phyloP scores from a whole-genome alignment of 192 early-diverging fungal genomes.

The Geranomyces variabilis region DNA sequence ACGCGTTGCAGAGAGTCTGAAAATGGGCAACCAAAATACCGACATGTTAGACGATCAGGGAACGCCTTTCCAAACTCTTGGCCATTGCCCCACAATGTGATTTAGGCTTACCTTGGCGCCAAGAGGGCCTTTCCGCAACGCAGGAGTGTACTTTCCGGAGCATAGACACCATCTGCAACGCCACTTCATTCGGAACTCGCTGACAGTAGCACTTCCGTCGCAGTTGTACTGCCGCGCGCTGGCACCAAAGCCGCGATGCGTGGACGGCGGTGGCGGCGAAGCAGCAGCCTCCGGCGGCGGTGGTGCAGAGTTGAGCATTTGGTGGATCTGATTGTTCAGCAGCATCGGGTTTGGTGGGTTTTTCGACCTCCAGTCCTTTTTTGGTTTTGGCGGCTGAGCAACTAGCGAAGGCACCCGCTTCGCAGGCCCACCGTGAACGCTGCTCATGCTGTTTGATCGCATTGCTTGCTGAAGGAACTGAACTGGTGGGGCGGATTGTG shows the following conservation, averaged over 20 bases:
- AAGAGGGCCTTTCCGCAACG: conserved; percentile 27
- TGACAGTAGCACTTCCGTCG: conserved; percentile 14
- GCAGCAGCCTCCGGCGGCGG: conserved; percentile 6
- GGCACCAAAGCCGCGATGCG: conserved; percentile 22
- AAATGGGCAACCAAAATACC: not conserved
- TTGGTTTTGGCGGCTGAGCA: conserved; percentile 13
- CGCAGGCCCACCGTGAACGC: not conserved
- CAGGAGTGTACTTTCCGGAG: conserved; percentile 29
- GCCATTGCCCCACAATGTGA: too few relatives aligned
- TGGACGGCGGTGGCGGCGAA: conserved; percentile 2
- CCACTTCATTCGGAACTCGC: conserved; percentile 27
- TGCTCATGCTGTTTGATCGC: not conserved
- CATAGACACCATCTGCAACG: conserved; percentile 29
- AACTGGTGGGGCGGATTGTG: conserved; percentile 18
- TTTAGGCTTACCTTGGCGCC: conserved; percentile 21
- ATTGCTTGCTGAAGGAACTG: conserved; percentile 8
- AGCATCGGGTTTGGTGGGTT: conserved; percentile 15
- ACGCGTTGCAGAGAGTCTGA: conserved; percentile 39
- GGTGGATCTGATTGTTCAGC: conserved; percentile 22
- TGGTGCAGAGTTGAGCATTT: conserved; percentile 22
- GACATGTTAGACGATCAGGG: not conserved
- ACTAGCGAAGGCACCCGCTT: not conserved
- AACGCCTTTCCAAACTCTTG: too few relatives aligned
- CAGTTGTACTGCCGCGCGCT: conserved; percentile 27
- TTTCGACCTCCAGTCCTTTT: conserved; percentile 31